phyloP scores from a whole-genome alignment of 1,284 basidiomycete genomes.

The Nidula niveotomentosa region DNA sequence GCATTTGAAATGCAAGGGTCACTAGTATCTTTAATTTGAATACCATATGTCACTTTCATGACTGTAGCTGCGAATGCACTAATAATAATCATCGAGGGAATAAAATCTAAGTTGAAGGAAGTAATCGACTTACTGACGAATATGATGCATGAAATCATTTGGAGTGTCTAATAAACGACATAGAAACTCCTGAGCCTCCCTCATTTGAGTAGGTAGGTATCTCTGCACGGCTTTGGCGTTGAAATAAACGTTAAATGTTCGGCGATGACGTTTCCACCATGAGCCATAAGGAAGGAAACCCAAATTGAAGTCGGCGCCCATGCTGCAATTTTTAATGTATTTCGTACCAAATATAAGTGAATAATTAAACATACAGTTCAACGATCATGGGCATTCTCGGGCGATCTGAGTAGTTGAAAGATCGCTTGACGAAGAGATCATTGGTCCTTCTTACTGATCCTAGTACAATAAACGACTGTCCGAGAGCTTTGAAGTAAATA shows the following conservation, averaged over 20 bases:
- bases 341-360: too few relatives aligned
- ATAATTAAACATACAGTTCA: constrained; percentile 9
- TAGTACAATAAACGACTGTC: constrained; percentile 10
- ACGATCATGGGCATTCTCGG: constrained; percentile 11
- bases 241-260: constrained; percentile 26
- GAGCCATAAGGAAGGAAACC: constrained; percentile 12
- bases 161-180: constrained; percentile 12
- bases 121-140: too few relatives aligned
- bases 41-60: too few relatives aligned
- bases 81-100: neutral
- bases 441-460: constrained; percentile 5
- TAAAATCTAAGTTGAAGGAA: neutral
- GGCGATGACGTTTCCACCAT: constrained; percentile 23
- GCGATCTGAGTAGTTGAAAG: constrained; percentile 16
- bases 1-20: too few relatives aligned
- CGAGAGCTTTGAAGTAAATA: constrained; percentile 11
- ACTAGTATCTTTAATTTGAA: too few relatives aligned
- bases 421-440: constrained; percentile 15
- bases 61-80: too few relatives aligned
- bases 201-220: constrained; percentile 17
- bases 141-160: constrained; percentile 8
- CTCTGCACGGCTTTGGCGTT: constrained; percentile 13
- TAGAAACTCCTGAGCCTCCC: constrained; percentile 15
- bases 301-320: constrained; percentile 6
- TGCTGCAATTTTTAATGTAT: constrained; percentile 4